phyloP scores from a whole-genome alignment of 2,329 filamentous ascomycete species.

The Boeremia exigua region DNA sequence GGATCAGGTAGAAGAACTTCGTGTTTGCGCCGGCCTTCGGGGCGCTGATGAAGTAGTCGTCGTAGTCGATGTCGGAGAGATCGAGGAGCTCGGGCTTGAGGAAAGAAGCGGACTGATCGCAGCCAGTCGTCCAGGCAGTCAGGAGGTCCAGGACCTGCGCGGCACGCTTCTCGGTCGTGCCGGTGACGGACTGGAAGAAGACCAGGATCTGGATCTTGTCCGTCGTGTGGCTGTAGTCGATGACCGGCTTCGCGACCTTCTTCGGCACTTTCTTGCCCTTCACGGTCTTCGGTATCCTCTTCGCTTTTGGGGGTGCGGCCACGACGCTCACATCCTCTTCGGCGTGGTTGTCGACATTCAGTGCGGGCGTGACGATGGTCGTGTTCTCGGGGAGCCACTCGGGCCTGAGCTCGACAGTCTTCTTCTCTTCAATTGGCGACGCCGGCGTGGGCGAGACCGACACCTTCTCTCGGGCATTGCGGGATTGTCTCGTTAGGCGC shows the following conservation, averaged over 20 bases:
- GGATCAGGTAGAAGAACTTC: constrained; percentile 79
- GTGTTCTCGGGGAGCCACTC: constrained; percentile 47
- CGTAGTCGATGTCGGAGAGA: constrained; percentile 85
- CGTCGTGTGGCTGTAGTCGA: constrained; percentile 35
- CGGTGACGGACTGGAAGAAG: constrained; percentile 90
- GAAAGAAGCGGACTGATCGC: constrained; percentile 47
- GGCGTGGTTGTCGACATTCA: constrained; percentile 39
- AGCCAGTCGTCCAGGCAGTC: constrained; percentile 48
- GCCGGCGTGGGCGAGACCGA: constrained; percentile 39
- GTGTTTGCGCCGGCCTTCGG: constrained; percentile 65
- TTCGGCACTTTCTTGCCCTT: constrained; percentile 42
- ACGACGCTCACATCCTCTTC: constrained; percentile 33
- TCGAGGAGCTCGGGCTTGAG: constrained; percentile 73
- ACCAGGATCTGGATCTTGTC: constrained; percentile 73
- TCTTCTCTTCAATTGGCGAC: constrained; percentile 43
- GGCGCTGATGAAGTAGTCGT: constrained; percentile 85
- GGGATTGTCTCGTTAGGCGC: constrained; percentile 37
- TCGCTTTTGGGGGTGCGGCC: constrained; percentile 30
- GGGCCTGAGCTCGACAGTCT: constrained; percentile 36
- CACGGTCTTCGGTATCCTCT: constrained; percentile 47
- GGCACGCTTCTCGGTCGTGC: constrained; percentile 77
- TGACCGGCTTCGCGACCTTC: constrained; percentile 22
- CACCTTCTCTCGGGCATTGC: constrained; percentile 36
- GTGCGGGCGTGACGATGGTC: constrained; percentile 23
- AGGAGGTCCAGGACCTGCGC: constrained; percentile 66